Base-by-base conservation (phyloP, 805 yeast genomes). In the Yamadazyma nakazawae region DNA sequence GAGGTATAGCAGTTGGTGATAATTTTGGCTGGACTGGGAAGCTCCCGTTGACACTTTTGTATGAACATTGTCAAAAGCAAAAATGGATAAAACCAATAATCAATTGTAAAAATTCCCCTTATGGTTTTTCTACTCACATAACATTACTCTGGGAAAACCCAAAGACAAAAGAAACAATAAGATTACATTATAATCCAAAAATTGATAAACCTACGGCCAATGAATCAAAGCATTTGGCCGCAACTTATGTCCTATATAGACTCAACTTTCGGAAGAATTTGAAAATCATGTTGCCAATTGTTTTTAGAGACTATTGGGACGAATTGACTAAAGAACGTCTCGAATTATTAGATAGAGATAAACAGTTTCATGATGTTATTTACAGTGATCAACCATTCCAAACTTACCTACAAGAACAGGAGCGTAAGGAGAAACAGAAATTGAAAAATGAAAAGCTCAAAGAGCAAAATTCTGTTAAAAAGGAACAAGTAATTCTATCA, bases 1-100 rank as follows among this genome's bases (percentile, higher is more conserved):
- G 75, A 48, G 77, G 77, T 3, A 53, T 66, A 26, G 72, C 63
- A 17, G 64, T 72, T 26, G 76, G 75, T 12, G 83, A 85, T 13
- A 78, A 85, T 32, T 69, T 82, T 38, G 88, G 92, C 25, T 90
- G 97, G 97, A 90, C 97, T 0, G 99, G 99, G 1, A 92, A 92
- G 57, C 71, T 92, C 13, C 98, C 99, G 0, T 89, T 87, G 2
- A 82, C 94, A 0, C 65, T 92, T 14, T 74, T 92, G 4, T 88
- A 88, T 58, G 99, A 92, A 59, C 84, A 82, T 53, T 86, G 94
- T 52, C 97, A 88, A 62, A 86, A 84, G 61, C 81, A 79, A 49
- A 88, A 89, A 64, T 92, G 99, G 99, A 85, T 83, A 48, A 84
- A 84, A 54, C 95, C 88, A 3, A 82, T 78, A 18, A 88, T 88